Base-by-base conservation (phyloP, 208 protist species). In the Naegleria fowleri region DNA sequence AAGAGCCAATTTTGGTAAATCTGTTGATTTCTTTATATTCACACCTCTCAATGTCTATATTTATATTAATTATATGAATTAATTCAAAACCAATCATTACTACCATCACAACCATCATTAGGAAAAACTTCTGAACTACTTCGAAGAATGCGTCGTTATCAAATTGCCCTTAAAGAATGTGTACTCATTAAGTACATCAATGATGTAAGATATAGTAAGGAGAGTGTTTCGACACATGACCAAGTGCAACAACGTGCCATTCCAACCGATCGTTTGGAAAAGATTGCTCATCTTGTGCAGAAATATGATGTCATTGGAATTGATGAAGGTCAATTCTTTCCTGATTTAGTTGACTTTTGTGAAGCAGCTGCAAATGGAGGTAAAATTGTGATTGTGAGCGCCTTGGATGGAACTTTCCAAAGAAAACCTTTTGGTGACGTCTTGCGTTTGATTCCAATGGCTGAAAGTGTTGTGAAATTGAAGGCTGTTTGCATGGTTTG, bases 111-210 rank as follows among this genome's bases (percentile, higher is more conserved):
- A 38, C 38, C 59, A 15, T 83, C 59, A 25, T 91, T 40, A 41
- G 41, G 41, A n/a, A 98, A 98, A 93, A 97, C 97, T 0, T 98
- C 97, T 0, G 96, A 98, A 91, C 93, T 99, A n/a, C 96, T 98
- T 92, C 93, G 96, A 67, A 95, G 97, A 48, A 94, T 99, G 0
- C 94, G 95, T 40, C 94, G 97, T 22, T 94, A 98, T 90, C 94
- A 95, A 41, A 92, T 96, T 91, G 96, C 96, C 4, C 92, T 93
- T 4, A 95, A 93, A 55, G 94, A 93, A 48, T 98, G 96, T 91
- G 94, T 97, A 22, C 92, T 98, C 9, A 97, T 98, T 88, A 99
- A 98, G 94, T 98, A 98, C 94, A 93, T 91, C 38, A 92, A 94
- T 33, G 97, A 98, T 94, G 93, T 90, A 0, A 95, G 97, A 58